Conservation (phyloP, 1,284 basidiomycete species). For the Papiliotrema fonsecae region DNA sequence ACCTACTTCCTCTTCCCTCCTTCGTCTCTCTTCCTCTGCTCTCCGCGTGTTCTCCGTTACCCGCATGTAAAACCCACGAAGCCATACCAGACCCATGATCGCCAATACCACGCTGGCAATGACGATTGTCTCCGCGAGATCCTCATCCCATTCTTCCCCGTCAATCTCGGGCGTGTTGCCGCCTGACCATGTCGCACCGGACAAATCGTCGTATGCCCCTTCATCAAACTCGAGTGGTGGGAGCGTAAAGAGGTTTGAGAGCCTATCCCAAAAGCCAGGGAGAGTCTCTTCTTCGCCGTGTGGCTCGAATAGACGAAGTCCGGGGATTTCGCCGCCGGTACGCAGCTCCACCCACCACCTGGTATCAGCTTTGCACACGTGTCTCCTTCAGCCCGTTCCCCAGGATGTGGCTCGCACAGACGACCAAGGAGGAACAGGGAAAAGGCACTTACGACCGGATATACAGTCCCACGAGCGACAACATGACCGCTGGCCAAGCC, state of each 20-base stretch:
- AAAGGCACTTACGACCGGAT: slow-evolving; percentile 49
- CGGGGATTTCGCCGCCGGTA: slow-evolving; percentile 35
- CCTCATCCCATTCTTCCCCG: slow-evolving; percentile 22
- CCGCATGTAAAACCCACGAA: slow-evolving; percentile 21
- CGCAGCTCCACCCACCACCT: slow-evolving; percentile 43
- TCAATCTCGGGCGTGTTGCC: slow-evolving; percentile 2
- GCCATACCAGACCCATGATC: slow-evolving; percentile 23
- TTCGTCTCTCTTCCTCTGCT: slow-evolving; percentile 7
- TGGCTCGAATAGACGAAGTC: slow-evolving; percentile 39
- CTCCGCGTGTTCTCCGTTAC: slow-evolving; percentile 10
- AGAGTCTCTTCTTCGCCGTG: slow-evolving; percentile 11
- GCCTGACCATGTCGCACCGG: not conserved
- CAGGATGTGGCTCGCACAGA: not conserved
- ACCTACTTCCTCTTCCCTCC: not conserved
- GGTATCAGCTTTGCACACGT: slow-evolving; percentile 5
- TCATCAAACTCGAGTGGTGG: slow-evolving; percentile 6
- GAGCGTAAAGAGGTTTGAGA: slow-evolving; percentile 7
- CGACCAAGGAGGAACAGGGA: not conserved
- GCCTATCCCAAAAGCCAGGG: slow-evolving; percentile 23
- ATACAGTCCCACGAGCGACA: slow-evolving; percentile 81
- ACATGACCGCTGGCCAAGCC: slow-evolving; percentile 77
- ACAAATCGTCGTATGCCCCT: slow-evolving; percentile 9
- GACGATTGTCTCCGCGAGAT: slow-evolving; percentile 30
- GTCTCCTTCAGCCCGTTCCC: not conserved
- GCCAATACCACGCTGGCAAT: slow-evolving; percentile 20